These are phyloP conservation scores for Phytophthora pistaciae DNA, from an alignment of 352 stramenopile genomes.

Conservation along the genomic window DNA sequence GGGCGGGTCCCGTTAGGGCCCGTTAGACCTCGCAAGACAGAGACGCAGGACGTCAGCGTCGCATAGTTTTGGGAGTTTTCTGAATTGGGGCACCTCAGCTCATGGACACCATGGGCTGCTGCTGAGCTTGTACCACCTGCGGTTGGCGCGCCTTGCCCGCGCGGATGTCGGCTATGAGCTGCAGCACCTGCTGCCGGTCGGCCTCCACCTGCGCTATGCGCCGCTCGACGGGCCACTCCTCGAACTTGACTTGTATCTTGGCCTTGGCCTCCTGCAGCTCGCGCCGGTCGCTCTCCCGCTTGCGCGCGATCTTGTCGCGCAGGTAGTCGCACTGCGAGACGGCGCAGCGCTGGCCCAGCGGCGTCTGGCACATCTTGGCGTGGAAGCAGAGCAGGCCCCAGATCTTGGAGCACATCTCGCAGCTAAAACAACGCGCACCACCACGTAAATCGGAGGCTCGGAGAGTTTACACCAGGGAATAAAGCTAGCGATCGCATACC, in stretches of 20 bases:
- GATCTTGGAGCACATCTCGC: constrained; percentile 85
- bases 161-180: constrained; percentile 82
- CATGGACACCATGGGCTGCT: constrained; percentile 56
- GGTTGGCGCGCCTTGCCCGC: constrained; percentile 59
- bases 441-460: background rate
- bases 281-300: constrained; percentile 63
- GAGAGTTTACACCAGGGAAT: background rate
- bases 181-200: constrained; percentile 77
- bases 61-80: constrained; percentile 4
- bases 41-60: background rate
- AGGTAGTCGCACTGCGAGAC: constrained; percentile 91
- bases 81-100: constrained; percentile 29
- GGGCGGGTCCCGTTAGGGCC: too few relatives aligned
- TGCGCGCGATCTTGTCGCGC: constrained; percentile 85
- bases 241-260: constrained; percentile 54
- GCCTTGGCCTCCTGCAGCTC: constrained; percentile 67
- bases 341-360: constrained; percentile 63
- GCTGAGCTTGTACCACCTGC: constrained; percentile 40
- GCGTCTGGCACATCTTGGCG: constrained; percentile 75
- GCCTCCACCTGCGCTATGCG: constrained; percentile 85
- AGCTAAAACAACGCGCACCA: constrained; percentile 41
- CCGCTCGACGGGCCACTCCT: constrained; percentile 82
- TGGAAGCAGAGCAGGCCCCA: constrained; percentile 90
- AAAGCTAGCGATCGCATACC: constrained; percentile 37
- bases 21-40: background rate